A percentile compares a stretch with the other conserved stretches of the same genome.
Evolutionary conservation across 2,329 filamentous ascomycete species (phyloP).

Genomic region (Chaetomiaceae sp.): DNA sequence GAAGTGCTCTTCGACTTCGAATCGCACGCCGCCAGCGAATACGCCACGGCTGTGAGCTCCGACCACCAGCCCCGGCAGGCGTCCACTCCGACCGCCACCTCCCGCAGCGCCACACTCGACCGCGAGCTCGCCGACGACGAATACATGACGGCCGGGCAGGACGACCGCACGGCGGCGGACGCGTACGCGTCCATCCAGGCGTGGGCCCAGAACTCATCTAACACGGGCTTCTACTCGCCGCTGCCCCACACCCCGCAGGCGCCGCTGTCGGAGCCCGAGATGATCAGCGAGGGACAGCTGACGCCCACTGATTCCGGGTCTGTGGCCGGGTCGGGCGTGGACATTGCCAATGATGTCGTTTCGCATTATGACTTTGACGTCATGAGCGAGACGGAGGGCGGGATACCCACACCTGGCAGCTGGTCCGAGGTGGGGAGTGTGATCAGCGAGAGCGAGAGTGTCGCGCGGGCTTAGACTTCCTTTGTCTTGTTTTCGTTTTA

Average conservation of each 20-base stretch:
- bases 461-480: conserved; percentile 31
- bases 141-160: conserved; percentile 50
- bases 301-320: conserved; percentile 59
- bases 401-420: conserved; percentile 55
- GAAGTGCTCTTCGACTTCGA: conserved; percentile 26
- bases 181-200: conserved; percentile 60
- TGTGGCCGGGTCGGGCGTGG: conserved; percentile 48
- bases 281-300: conserved; percentile 49
- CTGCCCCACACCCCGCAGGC: conserved; percentile 49
- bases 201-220: conserved; percentile 52
- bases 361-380: conserved; percentile 45
- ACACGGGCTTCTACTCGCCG: conserved; percentile 56
- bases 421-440: conserved; percentile 64
- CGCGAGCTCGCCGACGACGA: conserved; percentile 42
- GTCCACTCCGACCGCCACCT: background rate
- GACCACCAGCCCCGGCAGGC: background rate
- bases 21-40: conserved; percentile 15
- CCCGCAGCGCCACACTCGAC: conserved; percentile 32
- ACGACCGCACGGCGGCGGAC: conserved; percentile 36
- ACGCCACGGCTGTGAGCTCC: conserved; percentile 4
- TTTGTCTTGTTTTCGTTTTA: background rate
- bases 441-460: conserved; percentile 51
- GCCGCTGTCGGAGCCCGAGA: conserved; percentile 48
- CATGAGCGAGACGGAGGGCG: conserved; percentile 54
- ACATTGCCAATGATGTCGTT: conserved; percentile 41